Evolutionary conservation across 75 land plant species (phyloP), one percentile per base, ranked within the genome.

Genomic region (Pinus albicaulis): DNA sequence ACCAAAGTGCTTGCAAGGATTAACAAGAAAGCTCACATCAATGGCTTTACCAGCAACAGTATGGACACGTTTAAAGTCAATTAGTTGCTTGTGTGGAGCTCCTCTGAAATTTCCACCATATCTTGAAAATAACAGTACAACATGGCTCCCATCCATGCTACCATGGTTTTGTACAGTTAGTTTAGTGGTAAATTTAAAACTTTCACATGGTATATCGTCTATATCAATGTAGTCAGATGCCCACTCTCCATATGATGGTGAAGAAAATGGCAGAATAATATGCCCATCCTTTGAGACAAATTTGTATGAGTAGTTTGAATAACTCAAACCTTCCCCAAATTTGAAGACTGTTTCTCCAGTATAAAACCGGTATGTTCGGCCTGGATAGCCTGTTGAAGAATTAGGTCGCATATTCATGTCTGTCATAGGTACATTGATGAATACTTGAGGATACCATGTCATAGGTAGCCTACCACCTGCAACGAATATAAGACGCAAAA

Each of bases 341-440:
- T 75, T 79, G 73, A 77, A 97, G 26, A 97, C 76, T 13, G 80
- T 79, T 57, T 87, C 81, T 23, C 93, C 98, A n/a, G 83, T 87
- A 76, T 95, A 95, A 74, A 97, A 97, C 17, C 99, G 79, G 52
- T 97, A 97, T 8, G 93, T 97, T 66, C 99, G 78, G 31, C 99
- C 99, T 22, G 99, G 99, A 74, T 92, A 97, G 11, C 86, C 89
- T 14, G 88, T 79, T 44, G 88, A 82, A 20, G 90, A 57, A 60
- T 97, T 84, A 63, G 99, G 86, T 19, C 98, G 77, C 99, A 97
- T 97, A 77, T 83, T 86, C 99, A 95, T 95, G 63, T 91, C 86
- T 25, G 80, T 87, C 99, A 97, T 97, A 60, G 91, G 84, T 3
- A 91, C 79, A 3, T 74, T 72, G 56, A 93, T 95, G 84, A 89